phyloP scores from a whole-genome alignment of 2,329 filamentous ascomycete genomes.

The Aspergillus neoniger region DNA sequence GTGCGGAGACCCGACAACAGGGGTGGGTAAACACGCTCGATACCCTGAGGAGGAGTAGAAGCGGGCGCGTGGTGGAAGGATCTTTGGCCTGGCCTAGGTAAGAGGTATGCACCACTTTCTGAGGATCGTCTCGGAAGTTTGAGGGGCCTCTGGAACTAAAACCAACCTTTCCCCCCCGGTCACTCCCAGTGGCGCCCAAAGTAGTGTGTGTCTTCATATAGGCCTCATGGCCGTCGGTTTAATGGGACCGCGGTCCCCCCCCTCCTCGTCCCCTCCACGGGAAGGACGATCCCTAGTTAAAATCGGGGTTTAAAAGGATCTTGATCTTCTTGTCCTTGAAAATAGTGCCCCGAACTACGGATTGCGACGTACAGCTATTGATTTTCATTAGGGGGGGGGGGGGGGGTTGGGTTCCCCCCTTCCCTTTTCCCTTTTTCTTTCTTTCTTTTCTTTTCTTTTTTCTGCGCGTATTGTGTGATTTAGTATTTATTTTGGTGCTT shows the following conservation, averaged over 20 bases:
- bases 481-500: background rate
- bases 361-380: background rate
- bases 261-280: background rate
- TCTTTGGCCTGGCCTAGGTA: slow-evolving; percentile 6
- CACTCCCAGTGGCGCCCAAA: background rate
- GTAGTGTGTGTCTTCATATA: background rate
- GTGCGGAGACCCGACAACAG: slow-evolving; percentile 9
- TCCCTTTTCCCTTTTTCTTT: no score
- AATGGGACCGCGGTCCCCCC: background rate
- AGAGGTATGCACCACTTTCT: slow-evolving; percentile 10
- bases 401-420: no score
- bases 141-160: slow-evolving; percentile 20
- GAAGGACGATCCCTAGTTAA: background rate
- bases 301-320: background rate
- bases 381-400: background rate
- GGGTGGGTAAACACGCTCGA: slow-evolving; percentile 8
- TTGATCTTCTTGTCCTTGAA: background rate
- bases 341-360: background rate
- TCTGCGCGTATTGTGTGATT: background rate
- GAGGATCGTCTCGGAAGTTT: slow-evolving; percentile 28
- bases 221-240: background rate
- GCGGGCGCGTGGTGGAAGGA: slow-evolving; percentile 14
- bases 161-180: background rate
- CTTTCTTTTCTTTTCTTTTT: no score
- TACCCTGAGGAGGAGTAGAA: background rate